A percentile compares a stretch with the other conserved stretches of the same genome.
Evolutionary conservation across 805 yeast species (phyloP).

Genomic region (Candida schatavii): DNA sequence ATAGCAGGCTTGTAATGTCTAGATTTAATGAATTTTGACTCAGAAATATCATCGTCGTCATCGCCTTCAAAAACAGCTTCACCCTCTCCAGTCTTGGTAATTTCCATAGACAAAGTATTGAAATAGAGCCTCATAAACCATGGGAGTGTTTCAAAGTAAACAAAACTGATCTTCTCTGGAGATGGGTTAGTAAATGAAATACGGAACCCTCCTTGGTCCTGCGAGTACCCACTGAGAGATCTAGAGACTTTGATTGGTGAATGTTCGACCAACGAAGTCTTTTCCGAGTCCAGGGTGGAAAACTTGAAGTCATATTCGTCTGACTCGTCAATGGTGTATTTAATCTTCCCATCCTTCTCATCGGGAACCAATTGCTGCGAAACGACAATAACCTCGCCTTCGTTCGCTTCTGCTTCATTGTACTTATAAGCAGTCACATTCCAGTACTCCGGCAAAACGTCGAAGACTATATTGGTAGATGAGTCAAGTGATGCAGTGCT

Average conservation of each 20-base stretch:
- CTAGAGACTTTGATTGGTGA: slow-evolving; percentile 78
- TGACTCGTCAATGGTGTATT: slow-evolving; percentile 16
- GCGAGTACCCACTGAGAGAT: slow-evolving; percentile 88
- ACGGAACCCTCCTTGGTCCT: slow-evolving; percentile 86
- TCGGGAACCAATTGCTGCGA: slow-evolving; percentile 9
- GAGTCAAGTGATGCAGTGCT: slow-evolving; percentile 36
- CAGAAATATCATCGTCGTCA: slow-evolving; percentile 11
- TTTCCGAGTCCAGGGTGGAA: slow-evolving; percentile 43
- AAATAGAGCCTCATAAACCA: slow-evolving; percentile 89
- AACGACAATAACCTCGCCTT: slow-evolving; percentile 2
- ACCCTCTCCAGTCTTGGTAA: slow-evolving; percentile 20
- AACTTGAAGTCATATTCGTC: slow-evolving; percentile 36
- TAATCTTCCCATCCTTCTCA: slow-evolving; percentile 10
- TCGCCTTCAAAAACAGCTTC: slow-evolving; percentile 16
- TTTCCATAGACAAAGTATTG: slow-evolving; percentile 54
- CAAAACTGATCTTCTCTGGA: slow-evolving; percentile 43
- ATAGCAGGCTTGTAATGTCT: slow-evolving; percentile 71
- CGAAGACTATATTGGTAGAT: slow-evolving; percentile 44
- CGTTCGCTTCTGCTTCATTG: not conserved
- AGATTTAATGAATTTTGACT: slow-evolving; percentile 38
- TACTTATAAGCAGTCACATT: slow-evolving; percentile 20
- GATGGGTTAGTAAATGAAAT: slow-evolving; percentile 72
- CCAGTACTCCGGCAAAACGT: slow-evolving; percentile 48
- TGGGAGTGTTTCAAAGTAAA: slow-evolving; percentile 80
- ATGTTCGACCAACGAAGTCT: slow-evolving; percentile 38